A percentile compares a stretch with the other conserved stretches of the same genome.
These are phyloP conservation scores for Xylaria arbuscula DNA, from an alignment of 2,329 filamentous ascomycete genomes.

Conservation along the genomic window DNA sequence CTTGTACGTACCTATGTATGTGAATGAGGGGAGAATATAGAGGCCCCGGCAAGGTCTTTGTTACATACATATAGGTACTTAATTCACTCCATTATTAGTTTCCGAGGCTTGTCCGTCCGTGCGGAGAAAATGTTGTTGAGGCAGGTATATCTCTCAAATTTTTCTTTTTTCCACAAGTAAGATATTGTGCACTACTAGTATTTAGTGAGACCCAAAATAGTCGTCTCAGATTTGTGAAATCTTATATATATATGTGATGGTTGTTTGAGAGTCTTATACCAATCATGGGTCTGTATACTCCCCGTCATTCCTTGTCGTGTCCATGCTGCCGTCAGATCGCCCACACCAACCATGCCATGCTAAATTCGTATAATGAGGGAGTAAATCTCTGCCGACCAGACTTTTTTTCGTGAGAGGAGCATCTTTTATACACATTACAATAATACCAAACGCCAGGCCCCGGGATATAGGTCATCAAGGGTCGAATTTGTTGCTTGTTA, in stretches of 20 bases:
- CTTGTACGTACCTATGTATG: too few species aligned
- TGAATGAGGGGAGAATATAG: too few species aligned
- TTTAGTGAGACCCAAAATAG: not conserved
- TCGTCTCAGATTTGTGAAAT: conserved; percentile 11
- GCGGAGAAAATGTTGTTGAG: too few species aligned
- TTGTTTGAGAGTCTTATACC: conserved; percentile 15
- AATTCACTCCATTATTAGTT: too few species aligned
- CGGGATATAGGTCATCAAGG: conserved; percentile 39
- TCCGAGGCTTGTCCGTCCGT: too few species aligned
- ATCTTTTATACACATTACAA: conserved; percentile 46
- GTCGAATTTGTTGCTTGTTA: conserved; percentile 42
- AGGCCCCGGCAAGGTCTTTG: too few species aligned
- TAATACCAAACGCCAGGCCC: conserved; percentile 44
- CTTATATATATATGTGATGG: conserved; percentile 22
- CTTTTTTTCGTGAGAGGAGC: conserved; percentile 49
- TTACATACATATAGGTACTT: too few species aligned
- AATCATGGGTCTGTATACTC: conserved; percentile 32
- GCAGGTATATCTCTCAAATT: too few species aligned
- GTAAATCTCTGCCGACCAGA: conserved; percentile 39
- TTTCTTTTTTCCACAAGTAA: not conserved
- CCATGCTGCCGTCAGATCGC: conserved; percentile 20
- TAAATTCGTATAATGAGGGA: conserved; percentile 36
- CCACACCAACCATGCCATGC: conserved; percentile 21
- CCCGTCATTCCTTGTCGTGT: conserved; percentile 32
- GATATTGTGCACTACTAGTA: not conserved